Evolutionary conservation across 2,329 filamentous ascomycete genomes (phyloP).

Genomic region (Colletotrichum coccodes): DNA sequence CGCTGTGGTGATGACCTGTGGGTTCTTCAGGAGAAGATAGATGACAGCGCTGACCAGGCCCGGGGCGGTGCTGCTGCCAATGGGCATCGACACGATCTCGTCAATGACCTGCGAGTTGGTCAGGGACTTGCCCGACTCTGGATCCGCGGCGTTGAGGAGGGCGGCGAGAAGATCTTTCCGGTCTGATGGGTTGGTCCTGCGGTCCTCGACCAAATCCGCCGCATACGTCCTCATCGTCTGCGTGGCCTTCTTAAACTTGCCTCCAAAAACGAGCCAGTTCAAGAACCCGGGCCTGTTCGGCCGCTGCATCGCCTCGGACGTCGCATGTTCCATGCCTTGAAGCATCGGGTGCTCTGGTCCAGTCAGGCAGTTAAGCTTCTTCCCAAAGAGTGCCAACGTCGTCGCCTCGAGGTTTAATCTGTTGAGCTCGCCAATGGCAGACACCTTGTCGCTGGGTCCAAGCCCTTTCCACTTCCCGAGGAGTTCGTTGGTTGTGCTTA

Average conservation of each 20-base stretch:
- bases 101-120: conserved; percentile 71
- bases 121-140: conserved; percentile 68
- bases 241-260: conserved; percentile 65
- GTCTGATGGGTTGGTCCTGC: conserved; percentile 62
- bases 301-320: conserved; percentile 65
- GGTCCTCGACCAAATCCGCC: conserved; percentile 65
- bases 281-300: conserved; percentile 61
- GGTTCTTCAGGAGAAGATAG: conserved; percentile 63
- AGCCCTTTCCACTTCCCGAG: conserved; percentile 59
- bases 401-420: conserved; percentile 63
- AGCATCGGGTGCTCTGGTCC: conserved; percentile 60
- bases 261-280: conserved; percentile 61
- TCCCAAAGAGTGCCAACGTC: conserved; percentile 61
- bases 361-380: conserved; percentile 56
- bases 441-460: conserved; percentile 49
- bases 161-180: conserved; percentile 71
- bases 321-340: conserved; percentile 64
- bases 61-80: conserved; percentile 62
- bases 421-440: conserved; percentile 60
- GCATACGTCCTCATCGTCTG: conserved; percentile 65
- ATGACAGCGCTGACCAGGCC: conserved; percentile 57
- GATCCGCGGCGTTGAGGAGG: conserved; percentile 68
- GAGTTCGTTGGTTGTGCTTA: conserved; percentile 59
- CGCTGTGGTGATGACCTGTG: conserved; percentile 56
- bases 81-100: conserved; percentile 76